Percentiles rank a stretch among this genome's conserved stretches.
Evolutionary conservation across 2,329 filamentous ascomycete genomes (phyloP).

Genomic region (Hypoxylon sp.): DNA sequence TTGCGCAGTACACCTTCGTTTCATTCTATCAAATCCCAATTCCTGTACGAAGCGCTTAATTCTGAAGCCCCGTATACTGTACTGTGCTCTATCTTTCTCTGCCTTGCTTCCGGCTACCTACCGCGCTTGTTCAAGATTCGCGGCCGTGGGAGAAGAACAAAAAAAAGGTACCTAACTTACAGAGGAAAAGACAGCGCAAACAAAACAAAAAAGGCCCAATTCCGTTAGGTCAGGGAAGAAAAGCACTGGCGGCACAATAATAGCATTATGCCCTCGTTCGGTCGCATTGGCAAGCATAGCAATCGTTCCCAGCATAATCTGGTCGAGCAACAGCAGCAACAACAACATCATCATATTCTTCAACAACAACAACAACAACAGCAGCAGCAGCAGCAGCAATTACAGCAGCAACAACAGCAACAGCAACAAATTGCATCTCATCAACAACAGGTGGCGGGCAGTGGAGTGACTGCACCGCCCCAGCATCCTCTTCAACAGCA

Average conservation of each 20-base stretch:
- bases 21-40: conserved; percentile 23
- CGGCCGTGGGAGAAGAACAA: conserved; percentile 27
- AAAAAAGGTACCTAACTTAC: conserved; percentile 25
- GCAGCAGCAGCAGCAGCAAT: conserved; percentile 31
- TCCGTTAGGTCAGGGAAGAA: conserved; percentile 26
- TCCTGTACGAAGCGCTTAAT: no score
- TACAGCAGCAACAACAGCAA: conserved; percentile 48
- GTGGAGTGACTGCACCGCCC: conserved; percentile 45
- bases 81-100: conserved; percentile 28
- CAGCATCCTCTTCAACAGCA: conserved; percentile 36
- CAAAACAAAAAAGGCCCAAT: conserved; percentile 16
- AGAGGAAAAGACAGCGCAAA: conserved; percentile 11
- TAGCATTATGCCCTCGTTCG: conserved; percentile 61
- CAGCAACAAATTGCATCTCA: conserved; percentile 31
- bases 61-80: no score
- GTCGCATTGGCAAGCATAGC: conserved; percentile 61
- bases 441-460: conserved; percentile 38
- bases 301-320: conserved; percentile 61
- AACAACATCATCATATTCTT: conserved; percentile 49
- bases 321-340: conserved; percentile 54
- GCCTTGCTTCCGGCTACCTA: conserved; percentile 26
- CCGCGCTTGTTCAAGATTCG: conserved; percentile 13
- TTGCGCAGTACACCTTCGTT: conserved; percentile 25
- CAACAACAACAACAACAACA: conserved; percentile 46
- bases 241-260: conserved; percentile 33